Base-by-base conservation (phyloP, 2,329 filamentous ascomycete species). In the Phyllosticta citribraziliensis region DNA sequence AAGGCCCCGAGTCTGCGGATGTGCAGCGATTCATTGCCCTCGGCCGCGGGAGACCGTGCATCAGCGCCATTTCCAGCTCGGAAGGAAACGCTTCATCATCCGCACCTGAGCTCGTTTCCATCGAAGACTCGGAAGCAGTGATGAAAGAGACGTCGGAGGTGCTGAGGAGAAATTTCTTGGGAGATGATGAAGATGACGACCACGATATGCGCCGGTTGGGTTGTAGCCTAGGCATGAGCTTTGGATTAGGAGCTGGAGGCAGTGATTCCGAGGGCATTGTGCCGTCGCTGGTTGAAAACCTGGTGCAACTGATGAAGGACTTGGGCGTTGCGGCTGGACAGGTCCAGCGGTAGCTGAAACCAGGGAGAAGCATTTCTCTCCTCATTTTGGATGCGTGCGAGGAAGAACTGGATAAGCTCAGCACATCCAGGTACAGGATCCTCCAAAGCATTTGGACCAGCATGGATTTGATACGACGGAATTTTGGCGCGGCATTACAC, bases 211-310 rank as follows among this genome's bases (percentile, higher is more conserved):
- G 17, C 12, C 11, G 69, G 72, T 8, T 66, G 79, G 51, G n/a
- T 9, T 19, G 19, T 17, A 19, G 9, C 9, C 11, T 53, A 8
- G 51, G 51, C 20, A 53, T 53, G 20, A 22, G 17, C 3, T 22
- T 53, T 53, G 51, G 51, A 2, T 9, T 22, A 3, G 51, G 33
- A 40, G 33, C 33, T 14, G 33, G 33, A 14, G 5, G 14, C 10
- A 66, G 71, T 53, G 66, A 67, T 64, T 69, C 53, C 67, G 68
- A 25, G 65, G 68, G 62, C 52, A 57, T 67, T 6, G 70, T 72
- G 62, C 83, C 86, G 12, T 81, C 85, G 0, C 78, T 90, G 53
- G 85, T 88, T 1, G 85, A 88, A 66, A 89, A 88, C 63, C 70
- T 89, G 55, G 81, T 84, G 54, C 79, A 84, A 54, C 72, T 89